phyloP scores from a whole-genome alignment of 495 filamentous ascomycete species.

The Aspergillus nanangensis region DNA sequence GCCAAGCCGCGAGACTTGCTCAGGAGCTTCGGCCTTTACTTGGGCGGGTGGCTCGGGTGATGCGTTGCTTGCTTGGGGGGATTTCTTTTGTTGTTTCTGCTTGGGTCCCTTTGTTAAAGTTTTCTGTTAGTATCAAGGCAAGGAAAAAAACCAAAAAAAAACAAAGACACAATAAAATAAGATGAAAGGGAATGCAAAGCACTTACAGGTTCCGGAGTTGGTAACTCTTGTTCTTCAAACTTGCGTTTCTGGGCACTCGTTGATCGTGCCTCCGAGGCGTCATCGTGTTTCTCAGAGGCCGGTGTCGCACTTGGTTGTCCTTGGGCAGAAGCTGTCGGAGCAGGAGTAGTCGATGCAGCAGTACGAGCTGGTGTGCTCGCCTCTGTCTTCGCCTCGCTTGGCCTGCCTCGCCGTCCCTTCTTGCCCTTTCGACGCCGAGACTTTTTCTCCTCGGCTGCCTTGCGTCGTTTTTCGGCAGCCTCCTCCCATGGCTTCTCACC shows the following conservation, averaged over 20 bases:
- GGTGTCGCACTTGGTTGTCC: conserved; percentile 19
- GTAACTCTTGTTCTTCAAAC: conserved; percentile 32
- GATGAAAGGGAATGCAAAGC: neutral
- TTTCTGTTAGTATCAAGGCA: conserved; percentile 8
- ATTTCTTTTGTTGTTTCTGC: conserved; percentile 35
- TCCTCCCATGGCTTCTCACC: conserved; percentile 88
- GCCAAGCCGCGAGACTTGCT: conserved; percentile 18
- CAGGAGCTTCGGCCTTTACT: conserved; percentile 30
- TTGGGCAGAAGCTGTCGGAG: conserved; percentile 17
- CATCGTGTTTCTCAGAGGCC: conserved; percentile 30
- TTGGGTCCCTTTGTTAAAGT: conserved; percentile 29
- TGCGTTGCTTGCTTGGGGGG: conserved; percentile 18
- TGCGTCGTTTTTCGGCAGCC: conserved; percentile 48
- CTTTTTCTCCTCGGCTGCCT: conserved; percentile 46
- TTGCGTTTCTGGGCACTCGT: conserved; percentile 42
- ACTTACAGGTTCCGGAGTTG: conserved; percentile 30
- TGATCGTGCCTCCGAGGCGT: conserved; percentile 20
- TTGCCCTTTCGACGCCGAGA: conserved; percentile 44
- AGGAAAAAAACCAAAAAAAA: too few species aligned
- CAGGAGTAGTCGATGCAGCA: conserved; percentile 26
- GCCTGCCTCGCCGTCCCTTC: conserved; percentile 36
- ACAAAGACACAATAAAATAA: too few species aligned
- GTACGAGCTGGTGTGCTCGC: conserved; percentile 26
- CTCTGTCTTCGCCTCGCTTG: conserved; percentile 38
- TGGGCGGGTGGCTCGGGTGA: conserved; percentile 15